A percentile compares a stretch with the other conserved stretches of the same genome.
These are phyloP conservation scores for Nakaseomyces glabratus DNA, from an alignment of 1,139 yeast species.

Conservation along the genomic window DNA sequence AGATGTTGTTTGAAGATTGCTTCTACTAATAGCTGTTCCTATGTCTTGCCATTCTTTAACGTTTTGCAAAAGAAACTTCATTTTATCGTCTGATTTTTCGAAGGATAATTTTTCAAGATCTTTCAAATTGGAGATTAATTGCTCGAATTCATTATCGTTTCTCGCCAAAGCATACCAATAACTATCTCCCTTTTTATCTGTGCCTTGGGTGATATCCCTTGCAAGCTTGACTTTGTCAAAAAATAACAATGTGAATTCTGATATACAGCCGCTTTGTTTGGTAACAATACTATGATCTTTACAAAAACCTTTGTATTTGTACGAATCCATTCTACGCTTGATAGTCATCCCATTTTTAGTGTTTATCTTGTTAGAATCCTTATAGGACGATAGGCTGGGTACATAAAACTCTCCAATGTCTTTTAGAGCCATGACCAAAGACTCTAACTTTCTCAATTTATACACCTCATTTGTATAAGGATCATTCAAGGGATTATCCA, in stretches of 20 bases:
- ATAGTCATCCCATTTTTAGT: too few relatives aligned
- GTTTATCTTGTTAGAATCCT: too few relatives aligned
- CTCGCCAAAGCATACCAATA: constrained; percentile 2
- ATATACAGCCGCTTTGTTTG: too few relatives aligned
- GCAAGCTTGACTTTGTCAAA: constrained; percentile 1
- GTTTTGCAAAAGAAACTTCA: background rate
- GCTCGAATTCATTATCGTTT: background rate
- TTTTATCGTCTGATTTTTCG: background rate
- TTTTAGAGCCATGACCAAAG: constrained; percentile 26
- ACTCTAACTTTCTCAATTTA: constrained; percentile 25
- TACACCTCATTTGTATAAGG: constrained; percentile 25
- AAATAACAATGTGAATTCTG: background rate
- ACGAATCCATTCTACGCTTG: constrained; percentile 20
- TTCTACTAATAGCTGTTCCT: too few relatives aligned
- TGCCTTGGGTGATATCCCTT: background rate
- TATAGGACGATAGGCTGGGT: constrained; percentile 23
- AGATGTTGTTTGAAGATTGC: background rate
- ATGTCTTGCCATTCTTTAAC: background rate
- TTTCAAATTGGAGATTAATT: background rate
- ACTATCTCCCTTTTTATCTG: background rate
- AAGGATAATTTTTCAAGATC: too few relatives aligned
- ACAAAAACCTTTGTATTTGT: background rate
- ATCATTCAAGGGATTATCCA: constrained; percentile 26
- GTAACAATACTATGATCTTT: too few relatives aligned
- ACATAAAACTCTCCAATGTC: constrained; percentile 29